Evolutionary conservation across 345 rosid genomes (phyloP).

Genomic region (Heritiera fomes): DNA sequence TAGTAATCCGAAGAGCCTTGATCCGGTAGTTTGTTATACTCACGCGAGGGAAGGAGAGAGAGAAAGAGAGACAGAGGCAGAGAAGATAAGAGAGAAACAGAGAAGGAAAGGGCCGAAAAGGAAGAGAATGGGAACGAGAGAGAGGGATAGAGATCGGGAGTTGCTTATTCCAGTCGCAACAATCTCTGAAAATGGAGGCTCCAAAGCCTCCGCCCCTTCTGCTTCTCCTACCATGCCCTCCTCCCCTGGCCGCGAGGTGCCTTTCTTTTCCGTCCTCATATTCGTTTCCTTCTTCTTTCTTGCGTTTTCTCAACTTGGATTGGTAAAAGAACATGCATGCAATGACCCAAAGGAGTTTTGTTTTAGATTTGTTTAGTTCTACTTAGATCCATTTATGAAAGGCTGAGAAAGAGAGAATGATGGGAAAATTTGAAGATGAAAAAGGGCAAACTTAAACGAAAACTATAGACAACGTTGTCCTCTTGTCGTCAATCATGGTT

Average conservation of each 20-base stretch:
- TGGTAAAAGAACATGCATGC: background rate
- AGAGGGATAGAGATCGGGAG: slow-evolving; percentile 48
- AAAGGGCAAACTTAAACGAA: background rate
- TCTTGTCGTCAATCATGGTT: background rate
- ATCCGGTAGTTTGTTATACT: background rate
- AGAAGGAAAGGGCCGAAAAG: background rate
- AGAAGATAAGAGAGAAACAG: background rate
- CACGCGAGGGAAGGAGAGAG: no score
- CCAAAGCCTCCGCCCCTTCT: slow-evolving; percentile 30
- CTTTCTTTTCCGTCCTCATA: background rate
- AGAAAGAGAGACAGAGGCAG: background rate
- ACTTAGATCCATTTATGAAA: background rate
- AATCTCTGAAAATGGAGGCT: slow-evolving; percentile 27
- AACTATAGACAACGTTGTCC: background rate
- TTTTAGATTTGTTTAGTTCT: background rate
- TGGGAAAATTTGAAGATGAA: background rate
- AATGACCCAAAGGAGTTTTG: no score
- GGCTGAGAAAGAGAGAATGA: background rate
- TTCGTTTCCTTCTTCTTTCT: background rate
- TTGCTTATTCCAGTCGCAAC: slow-evolving; percentile 48
- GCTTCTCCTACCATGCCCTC: slow-evolving; percentile 16
- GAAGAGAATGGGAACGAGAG: slow-evolving; percentile 36
- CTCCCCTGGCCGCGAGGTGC: slow-evolving; percentile 60
- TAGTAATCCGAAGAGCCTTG: slow-evolving; percentile 6
- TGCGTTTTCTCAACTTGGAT: background rate